A percentile compares a stretch with the other conserved stretches of the same genome.
phyloP scores from a whole-genome alignment of 108 stramenopile species.

The Nitzschia sp. region DNA sequence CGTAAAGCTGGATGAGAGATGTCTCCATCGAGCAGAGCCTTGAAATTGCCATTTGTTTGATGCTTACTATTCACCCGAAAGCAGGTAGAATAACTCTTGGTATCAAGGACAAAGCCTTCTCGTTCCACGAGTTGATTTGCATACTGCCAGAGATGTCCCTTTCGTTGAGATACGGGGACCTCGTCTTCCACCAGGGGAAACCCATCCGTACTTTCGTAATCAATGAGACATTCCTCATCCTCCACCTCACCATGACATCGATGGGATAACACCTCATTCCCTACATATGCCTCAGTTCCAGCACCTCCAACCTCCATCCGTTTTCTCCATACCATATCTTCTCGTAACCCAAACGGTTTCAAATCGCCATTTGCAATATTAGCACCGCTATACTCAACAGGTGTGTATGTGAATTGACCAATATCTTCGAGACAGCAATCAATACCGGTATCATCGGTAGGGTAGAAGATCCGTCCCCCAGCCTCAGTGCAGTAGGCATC shows the following conservation, averaged over 20 bases:
- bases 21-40: too few species aligned
- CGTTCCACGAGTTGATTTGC: constrained; percentile 14
- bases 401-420: constrained; percentile 31
- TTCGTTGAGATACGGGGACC: constrained; percentile 32
- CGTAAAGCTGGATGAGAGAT: too few species aligned
- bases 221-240: too few species aligned
- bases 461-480: constrained; percentile 82
- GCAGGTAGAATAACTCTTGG: constrained; percentile 61
- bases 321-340: constrained; percentile 64
- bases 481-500: constrained; percentile 78
- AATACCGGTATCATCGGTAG: too few species aligned
- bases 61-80: constrained; percentile 73
- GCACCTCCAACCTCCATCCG: too few species aligned
- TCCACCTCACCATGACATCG: too few species aligned
- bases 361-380: constrained; percentile 24
- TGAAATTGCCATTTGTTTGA: constrained; percentile 27
- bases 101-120: constrained; percentile 67
- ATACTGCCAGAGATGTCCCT: constrained; percentile 66
- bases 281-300: too few species aligned
- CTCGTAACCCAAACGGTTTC: constrained; percentile 55
- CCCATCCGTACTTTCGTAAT: constrained; percentile 15
- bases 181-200: background rate
- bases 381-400: constrained; percentile 32
- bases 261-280: too few species aligned
- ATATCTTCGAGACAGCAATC: background rate